Conservation (phyloP, 2,329 filamentous ascomycete species). For the Celoporthe dispersa region DNA sequence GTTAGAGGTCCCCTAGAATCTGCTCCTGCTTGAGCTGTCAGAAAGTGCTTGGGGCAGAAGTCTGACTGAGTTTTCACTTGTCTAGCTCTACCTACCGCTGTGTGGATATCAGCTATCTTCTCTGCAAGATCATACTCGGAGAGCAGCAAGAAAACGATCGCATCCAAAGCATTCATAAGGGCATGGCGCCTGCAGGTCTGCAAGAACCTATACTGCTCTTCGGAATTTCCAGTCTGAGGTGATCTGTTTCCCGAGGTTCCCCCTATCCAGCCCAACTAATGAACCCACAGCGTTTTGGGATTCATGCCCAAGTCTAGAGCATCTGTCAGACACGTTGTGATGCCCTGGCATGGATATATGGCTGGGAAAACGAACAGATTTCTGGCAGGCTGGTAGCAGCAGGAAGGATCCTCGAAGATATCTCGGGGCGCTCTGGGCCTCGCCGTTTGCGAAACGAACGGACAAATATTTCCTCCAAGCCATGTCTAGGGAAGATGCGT, state of each 20-base stretch:
- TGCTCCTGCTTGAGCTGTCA: no score
- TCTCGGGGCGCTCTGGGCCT: neutral
- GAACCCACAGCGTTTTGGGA: neutral
- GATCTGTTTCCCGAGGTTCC: neutral
- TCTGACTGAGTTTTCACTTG: neutral
- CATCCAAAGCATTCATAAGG: neutral
- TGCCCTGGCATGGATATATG: neutral
- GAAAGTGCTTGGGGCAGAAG: neutral
- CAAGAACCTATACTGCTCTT: neutral
- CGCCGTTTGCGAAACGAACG: neutral
- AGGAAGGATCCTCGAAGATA: neutral
- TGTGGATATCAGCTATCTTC: neutral
- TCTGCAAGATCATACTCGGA: neutral
- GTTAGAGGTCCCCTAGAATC: neutral
- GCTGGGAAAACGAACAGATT: neutral
- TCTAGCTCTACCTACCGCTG: neutral
- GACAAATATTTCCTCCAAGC: neutral
- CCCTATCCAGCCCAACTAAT: neutral
- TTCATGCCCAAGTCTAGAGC: neutral
- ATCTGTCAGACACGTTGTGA: neutral
- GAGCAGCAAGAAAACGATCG: neutral
- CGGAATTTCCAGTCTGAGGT: neutral
- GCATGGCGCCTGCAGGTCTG: neutral
- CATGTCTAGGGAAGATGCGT: neutral
- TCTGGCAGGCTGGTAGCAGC: neutral